Base-by-base conservation (phyloP, 495 filamentous ascomycete species). In the Stereocaulon alpinum region DNA sequence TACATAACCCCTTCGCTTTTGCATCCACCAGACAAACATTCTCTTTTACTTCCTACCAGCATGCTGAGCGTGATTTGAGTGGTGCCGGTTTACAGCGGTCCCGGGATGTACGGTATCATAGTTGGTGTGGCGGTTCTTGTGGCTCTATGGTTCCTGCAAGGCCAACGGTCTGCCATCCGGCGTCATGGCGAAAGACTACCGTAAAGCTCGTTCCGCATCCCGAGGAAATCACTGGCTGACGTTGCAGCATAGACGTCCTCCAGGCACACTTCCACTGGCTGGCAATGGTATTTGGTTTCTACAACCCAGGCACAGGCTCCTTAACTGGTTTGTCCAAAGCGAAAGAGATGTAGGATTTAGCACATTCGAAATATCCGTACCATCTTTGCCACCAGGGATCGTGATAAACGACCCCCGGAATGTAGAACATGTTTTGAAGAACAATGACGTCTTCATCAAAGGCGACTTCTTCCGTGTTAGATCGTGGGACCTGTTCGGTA, bases 251-350 rank as follows among this genome's bases (percentile, higher is more conserved):
- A 72, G 72, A 59, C 63, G 70, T 29, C 78, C 81, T 0, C 80
- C 80, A 22, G 74, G 80, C 54, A 83, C 80, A 2, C 69, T 82
- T 2, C 81, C 80, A 9, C 60, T 84, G 0, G 72, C 74, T 7
- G 81, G 81, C 18, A 84, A 84, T 69, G 81, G 80, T 40, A 68
- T 84, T 57, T 69, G 76, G 40, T 84, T 84, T 52, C 71, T 83
- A 6, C 79, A 77, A 60, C 69, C 78, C 0, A 70, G 81, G 6
- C 75, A 81, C 66, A 76, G 76, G 58, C 69, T 84, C 11, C 79
- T 84, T 54, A 69, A 75, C 17, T 84, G 81, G 81, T 84, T 84
- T 64, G 73, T 76, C 59, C 72, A 75, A 54, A 80, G 79, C 62
- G 76, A 83, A 56, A 72, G 68, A 29, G 68, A 68, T 49, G 79